Evolutionary conservation across 305 asterid genomes (phyloP).

Genomic region (Withania somnifera): DNA sequence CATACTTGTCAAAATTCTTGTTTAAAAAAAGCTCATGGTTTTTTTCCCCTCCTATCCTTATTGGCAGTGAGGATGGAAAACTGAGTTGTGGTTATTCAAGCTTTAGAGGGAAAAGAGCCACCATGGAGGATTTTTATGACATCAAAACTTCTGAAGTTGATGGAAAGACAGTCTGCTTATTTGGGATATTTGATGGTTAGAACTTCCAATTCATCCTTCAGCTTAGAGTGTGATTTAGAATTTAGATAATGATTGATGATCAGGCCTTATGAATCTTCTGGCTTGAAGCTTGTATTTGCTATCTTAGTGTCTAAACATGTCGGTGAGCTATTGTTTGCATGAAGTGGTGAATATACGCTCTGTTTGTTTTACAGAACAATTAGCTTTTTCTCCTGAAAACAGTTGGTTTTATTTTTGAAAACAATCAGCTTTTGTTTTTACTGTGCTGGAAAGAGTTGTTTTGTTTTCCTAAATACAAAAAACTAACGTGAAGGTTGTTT

Average conservation of each 20-base stretch:
- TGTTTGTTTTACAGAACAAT: not conserved
- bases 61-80: constrained; percentile 79
- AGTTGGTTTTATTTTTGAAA: not conserved
- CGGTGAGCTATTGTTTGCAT: not conserved
- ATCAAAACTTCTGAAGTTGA: constrained; percentile 63
- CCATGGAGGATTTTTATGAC: constrained; percentile 97
- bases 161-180: constrained; percentile 69
- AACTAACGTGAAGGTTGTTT: not conserved
- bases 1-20: not conserved
- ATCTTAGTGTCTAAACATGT: no score
- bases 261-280: not conserved
- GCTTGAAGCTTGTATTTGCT: constrained; percentile 1
- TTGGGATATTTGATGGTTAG: constrained; percentile 98
- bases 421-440: not conserved
- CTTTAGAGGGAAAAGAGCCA: constrained; percentile 91
- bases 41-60: constrained; percentile 11
- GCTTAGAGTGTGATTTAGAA: constrained; percentile 2
- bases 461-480: not conserved
- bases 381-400: not conserved
- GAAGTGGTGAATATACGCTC: not conserved
- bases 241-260: not conserved
- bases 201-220: constrained; percentile 5
- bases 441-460: not conserved
- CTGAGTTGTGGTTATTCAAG: constrained; percentile 90
- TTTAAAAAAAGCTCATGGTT: not conserved